Conservation (phyloP, 2,329 filamentous ascomycete species). For the Calonectria crousiana region DNA sequence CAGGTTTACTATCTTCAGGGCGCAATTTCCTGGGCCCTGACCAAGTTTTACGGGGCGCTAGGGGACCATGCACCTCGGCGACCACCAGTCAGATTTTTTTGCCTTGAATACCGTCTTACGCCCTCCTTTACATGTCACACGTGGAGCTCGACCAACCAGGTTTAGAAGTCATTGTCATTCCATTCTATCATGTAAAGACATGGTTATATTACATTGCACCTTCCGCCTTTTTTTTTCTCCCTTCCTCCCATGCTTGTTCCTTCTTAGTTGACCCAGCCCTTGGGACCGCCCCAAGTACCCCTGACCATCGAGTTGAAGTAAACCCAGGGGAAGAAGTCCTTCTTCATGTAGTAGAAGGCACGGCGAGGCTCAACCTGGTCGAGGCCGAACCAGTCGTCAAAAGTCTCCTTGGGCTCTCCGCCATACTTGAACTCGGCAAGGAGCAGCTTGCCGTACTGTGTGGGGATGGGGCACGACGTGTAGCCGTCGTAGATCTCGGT, state of each 20-base stretch:
- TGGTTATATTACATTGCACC: neutral
- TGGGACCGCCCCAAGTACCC: constrained; percentile 72
- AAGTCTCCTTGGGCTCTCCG: constrained; percentile 73
- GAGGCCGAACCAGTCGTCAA: constrained; percentile 64
- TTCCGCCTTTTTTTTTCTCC: neutral
- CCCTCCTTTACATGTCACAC: neutral
- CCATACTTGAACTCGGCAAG: constrained; percentile 76
- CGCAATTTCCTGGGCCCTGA: neutral
- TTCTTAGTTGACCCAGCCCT: constrained; percentile 56
- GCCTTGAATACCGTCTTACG: neutral
- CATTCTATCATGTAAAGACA: neutral
- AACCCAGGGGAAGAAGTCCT: constrained; percentile 77
- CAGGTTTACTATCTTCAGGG: neutral
- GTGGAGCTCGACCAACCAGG: neutral
- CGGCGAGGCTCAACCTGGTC: constrained; percentile 68
- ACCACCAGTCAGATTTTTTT: neutral
- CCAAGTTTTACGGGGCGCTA: neutral
- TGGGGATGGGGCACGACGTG: constrained; percentile 66
- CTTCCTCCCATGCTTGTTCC: neutral
- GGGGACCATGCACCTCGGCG: neutral
- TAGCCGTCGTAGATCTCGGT: constrained; percentile 65
- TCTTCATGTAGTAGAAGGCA: constrained; percentile 73
- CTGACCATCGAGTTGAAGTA: constrained; percentile 72
- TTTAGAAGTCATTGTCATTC: neutral
- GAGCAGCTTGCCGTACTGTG: constrained; percentile 72